Evolutionary conservation across 495 filamentous ascomycete genomes (phyloP).

Genomic region (Neurospora sublineolata): DNA sequence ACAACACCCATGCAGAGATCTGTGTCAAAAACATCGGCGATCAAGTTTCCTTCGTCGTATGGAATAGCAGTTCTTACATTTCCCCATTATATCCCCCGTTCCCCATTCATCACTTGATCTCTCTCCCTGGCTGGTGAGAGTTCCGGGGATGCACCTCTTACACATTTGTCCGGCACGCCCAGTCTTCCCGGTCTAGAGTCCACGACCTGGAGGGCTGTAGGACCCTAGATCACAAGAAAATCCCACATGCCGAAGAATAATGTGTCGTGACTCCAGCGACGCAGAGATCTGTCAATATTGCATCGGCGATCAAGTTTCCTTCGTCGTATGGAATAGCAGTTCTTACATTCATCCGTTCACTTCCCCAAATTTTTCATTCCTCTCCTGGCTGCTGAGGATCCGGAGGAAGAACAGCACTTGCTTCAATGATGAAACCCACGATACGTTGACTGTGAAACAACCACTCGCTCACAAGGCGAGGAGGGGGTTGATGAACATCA

Average conservation of each 20-base stretch:
- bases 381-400: not conserved
- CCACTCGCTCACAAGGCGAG: not conserved
- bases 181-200: not conserved
- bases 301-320: not conserved
- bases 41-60: not conserved
- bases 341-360: not conserved
- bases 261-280: not conserved
- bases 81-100: not conserved
- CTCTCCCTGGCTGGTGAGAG: not conserved
- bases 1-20: not conserved
- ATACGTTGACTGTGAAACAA: not conserved
- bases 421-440: not conserved
- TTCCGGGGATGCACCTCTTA: not conserved
- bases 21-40: not conserved
- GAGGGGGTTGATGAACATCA: not conserved
- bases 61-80: not conserved
- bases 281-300: not conserved
- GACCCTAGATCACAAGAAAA: not conserved
- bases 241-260: not conserved
- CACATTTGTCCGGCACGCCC: not conserved
- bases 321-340: not conserved
- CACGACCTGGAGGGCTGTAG: not conserved
- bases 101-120: not conserved
- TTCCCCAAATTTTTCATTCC: not conserved
- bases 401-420: not conserved